Percentiles rank a stretch among this genome's conserved stretches.
Conservation (phyloP, 768 basidiomycete genomes). For the Mycena chlorophos region DNA sequence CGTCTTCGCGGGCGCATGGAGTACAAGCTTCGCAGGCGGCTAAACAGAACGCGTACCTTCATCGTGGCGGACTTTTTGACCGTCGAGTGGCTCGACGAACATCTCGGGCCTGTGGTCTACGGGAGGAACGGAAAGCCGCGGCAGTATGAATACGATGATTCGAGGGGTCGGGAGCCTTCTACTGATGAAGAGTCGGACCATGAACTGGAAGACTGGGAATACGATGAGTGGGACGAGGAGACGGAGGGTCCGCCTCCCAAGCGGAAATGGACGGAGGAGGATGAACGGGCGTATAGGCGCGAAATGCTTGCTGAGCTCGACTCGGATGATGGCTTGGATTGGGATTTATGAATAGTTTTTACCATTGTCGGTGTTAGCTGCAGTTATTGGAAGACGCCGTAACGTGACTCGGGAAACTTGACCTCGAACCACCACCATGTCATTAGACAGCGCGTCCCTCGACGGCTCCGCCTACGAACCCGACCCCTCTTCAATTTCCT, state of each 20-base stretch:
- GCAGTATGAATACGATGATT: background rate
- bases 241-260: background rate
- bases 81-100: background rate
- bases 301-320: background rate
- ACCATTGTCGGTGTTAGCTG: too few species aligned
- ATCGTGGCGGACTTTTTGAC: background rate
- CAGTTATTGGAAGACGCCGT: too few species aligned
- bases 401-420: too few species aligned
- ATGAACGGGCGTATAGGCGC: background rate
- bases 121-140: background rate
- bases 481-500: background rate
- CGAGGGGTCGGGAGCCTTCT: background rate
- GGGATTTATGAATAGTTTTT: too few species aligned
- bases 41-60: background rate
- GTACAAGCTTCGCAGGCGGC: background rate
- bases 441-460: background rate
- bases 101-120: background rate
- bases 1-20: background rate
- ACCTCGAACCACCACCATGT: background rate
- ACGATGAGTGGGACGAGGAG: background rate
- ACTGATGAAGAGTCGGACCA: background rate
- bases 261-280: background rate
- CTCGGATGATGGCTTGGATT: background rate
- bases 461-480: background rate
- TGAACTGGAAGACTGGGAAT: background rate